A percentile compares a stretch with the other conserved stretches of the same genome.
Evolutionary conservation across 495 filamentous ascomycete species (phyloP).

Genomic region (Pyrenula aspistea): DNA sequence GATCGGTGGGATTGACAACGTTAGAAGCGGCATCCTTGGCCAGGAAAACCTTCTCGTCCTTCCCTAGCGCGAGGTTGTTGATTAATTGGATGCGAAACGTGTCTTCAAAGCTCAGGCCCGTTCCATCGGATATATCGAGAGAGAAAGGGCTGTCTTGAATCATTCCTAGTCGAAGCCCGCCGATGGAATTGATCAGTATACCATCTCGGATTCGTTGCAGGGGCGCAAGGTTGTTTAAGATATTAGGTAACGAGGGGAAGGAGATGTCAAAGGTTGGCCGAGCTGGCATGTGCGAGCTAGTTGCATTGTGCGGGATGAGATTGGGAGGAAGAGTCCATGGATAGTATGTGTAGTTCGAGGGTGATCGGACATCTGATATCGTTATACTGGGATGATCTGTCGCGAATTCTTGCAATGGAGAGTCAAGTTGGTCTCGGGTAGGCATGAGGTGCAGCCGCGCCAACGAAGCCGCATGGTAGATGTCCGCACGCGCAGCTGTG

Average conservation of each 20-base stretch:
- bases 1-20: slow-evolving; percentile 59
- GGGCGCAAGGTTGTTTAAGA: slow-evolving; percentile 33
- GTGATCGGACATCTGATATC: slow-evolving; percentile 45
- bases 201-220: slow-evolving; percentile 59
- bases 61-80: slow-evolving; percentile 68
- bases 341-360: slow-evolving; percentile 72
- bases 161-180: slow-evolving; percentile 68
- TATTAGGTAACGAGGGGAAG: slow-evolving; percentile 59
- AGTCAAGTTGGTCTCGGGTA: slow-evolving; percentile 34
- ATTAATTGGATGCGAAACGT: slow-evolving; percentile 64
- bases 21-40: slow-evolving; percentile 62
- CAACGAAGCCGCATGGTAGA: slow-evolving; percentile 84
- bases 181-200: slow-evolving; percentile 65
- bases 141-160: slow-evolving; percentile 44
- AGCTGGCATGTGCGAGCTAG: slow-evolving; percentile 50
- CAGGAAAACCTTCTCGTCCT: slow-evolving; percentile 82
- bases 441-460: slow-evolving; percentile 70
- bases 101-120: slow-evolving; percentile 11
- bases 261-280: slow-evolving; percentile 63
- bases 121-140: slow-evolving; percentile 19
- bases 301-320: slow-evolving; percentile 61
- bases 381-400: slow-evolving; percentile 41
- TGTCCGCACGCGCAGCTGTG: slow-evolving; percentile 70
- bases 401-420: slow-evolving; percentile 38
- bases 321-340: slow-evolving; percentile 80